A percentile compares a stretch with the other conserved stretches of the same genome.
Evolutionary conservation across 2,329 filamentous ascomycete species (phyloP).

Genomic region (Byssothecium circinans): DNA sequence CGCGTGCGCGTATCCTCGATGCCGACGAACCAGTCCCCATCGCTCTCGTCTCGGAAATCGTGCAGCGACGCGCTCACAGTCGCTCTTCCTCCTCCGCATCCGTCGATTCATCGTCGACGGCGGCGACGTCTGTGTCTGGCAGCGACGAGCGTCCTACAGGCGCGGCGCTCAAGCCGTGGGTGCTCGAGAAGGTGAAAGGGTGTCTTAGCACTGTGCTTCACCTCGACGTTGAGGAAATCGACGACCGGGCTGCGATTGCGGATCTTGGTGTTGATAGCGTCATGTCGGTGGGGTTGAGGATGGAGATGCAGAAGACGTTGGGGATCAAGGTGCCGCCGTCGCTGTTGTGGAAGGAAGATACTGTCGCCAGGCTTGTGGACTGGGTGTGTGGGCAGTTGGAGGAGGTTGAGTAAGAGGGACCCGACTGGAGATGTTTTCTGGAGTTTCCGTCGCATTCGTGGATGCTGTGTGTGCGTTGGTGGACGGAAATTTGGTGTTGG

Average conservation of each 20-base stretch:
- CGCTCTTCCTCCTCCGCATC: background rate
- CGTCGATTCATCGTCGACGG: background rate
- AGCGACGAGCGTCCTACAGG: background rate
- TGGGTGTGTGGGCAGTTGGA: conserved; percentile 39
- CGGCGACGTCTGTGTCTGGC: conserved; percentile 14
- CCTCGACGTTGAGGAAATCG: conserved; percentile 38
- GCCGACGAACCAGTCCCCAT: conserved; percentile 30
- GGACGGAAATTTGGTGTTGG: too few species aligned
- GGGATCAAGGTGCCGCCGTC: conserved; percentile 45
- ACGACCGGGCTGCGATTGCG: conserved; percentile 36
- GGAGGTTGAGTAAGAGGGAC: background rate
- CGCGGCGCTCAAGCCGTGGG: conserved; percentile 33
- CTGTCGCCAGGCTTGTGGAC: conserved; percentile 42
- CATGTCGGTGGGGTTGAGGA: conserved; percentile 43
- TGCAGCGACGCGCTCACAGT: conserved; percentile 7
- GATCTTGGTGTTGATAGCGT: conserved; percentile 48
- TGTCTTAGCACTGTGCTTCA: conserved; percentile 42
- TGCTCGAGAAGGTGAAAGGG: conserved; percentile 35
- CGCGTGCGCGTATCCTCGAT: conserved; percentile 36
- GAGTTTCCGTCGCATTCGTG: too few species aligned
- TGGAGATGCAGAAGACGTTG: conserved; percentile 39
- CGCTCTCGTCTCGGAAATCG: conserved; percentile 19
- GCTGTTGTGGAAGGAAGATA: conserved; percentile 47
- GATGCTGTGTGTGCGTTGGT: too few species aligned
- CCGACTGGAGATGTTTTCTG: too few species aligned